These are phyloP conservation scores for Talaromyces nanjingensis DNA, from an alignment of 495 filamentous ascomycete genomes.

Conservation along the genomic window DNA sequence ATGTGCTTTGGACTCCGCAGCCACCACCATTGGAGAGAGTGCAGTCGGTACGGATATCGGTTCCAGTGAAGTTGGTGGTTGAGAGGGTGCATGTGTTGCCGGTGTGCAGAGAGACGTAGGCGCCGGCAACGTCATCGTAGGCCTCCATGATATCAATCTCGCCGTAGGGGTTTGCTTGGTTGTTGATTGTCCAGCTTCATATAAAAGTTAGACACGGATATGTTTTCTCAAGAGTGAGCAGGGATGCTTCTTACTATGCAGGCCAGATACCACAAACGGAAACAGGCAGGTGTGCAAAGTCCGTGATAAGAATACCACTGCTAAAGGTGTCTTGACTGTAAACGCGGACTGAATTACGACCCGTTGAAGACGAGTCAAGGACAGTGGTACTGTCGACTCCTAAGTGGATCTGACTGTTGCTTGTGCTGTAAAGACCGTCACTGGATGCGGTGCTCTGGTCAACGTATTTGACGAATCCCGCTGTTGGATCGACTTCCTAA, in stretches of 20 bases:
- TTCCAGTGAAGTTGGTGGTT: conserved; percentile 1
- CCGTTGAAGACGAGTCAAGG: conserved; percentile 21
- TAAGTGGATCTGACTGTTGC: conserved; percentile 35
- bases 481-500: conserved; percentile 30
- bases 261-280: conserved; percentile 51
- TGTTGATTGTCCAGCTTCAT: conserved; percentile 59
- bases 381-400: conserved; percentile 35
- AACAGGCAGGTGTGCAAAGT: conserved; percentile 54
- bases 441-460: neutral
- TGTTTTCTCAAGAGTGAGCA: neutral
- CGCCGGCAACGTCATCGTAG: neutral
- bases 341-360: conserved; percentile 46
- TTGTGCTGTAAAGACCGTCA: conserved; percentile 13
- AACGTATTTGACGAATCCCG: conserved; percentile 31
- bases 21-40: conserved; percentile 23
- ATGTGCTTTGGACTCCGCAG: conserved; percentile 6
- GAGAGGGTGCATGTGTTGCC: conserved; percentile 1
- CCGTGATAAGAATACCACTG: conserved; percentile 51
- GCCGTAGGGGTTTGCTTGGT: conserved; percentile 67
- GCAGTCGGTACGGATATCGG: conserved; percentile 5
- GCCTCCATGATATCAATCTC: conserved; percentile 53
- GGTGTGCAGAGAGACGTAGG: conserved; percentile 6
- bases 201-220: neutral
- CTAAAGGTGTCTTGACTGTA: conserved; percentile 46
- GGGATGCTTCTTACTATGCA: conserved; percentile 16